Evolutionary conservation across 2,329 filamentous ascomycete species (phyloP).

Genomic region (Bertia moriformis): DNA sequence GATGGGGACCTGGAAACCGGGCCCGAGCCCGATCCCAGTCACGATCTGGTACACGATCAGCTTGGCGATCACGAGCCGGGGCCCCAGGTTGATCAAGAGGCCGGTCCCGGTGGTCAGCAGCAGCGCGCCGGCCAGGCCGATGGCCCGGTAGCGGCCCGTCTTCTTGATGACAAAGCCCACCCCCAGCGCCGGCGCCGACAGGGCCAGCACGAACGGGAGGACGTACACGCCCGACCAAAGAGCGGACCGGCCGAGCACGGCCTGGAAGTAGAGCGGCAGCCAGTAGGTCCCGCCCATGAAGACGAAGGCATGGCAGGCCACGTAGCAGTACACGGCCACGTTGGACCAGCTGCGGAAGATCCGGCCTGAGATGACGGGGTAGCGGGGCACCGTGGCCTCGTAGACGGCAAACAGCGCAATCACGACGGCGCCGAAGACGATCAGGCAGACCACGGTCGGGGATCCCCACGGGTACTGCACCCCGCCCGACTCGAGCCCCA

Average conservation of each 20-base stretch:
- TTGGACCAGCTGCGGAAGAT: constrained; percentile 28
- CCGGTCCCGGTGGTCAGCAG: constrained; percentile 33
- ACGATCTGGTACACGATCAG: constrained; percentile 26
- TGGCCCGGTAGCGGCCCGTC: constrained; percentile 30
- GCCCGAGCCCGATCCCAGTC: constrained; percentile 26
- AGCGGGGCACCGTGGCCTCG: constrained; percentile 35
- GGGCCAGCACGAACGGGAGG: constrained; percentile 28
- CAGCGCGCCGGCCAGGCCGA: constrained; percentile 25
- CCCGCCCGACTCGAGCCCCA: constrained; percentile 45
- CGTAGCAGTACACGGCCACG: not conserved
- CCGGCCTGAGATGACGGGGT: constrained; percentile 39
- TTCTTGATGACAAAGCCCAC: constrained; percentile 11
- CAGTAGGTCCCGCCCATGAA: constrained; percentile 45
- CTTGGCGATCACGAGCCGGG: constrained; percentile 18
- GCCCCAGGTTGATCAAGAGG: constrained; percentile 26
- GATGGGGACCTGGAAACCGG: constrained; percentile 30
- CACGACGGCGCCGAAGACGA: constrained; percentile 30
- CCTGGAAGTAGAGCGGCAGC: constrained; percentile 45
- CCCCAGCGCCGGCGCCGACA: constrained; percentile 14
- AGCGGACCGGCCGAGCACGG: constrained; percentile 32
- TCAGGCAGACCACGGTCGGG: constrained; percentile 30
- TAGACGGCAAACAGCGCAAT: constrained; percentile 29
- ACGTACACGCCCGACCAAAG: constrained; percentile 32
- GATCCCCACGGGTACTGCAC: constrained; percentile 32
- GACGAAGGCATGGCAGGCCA: constrained; percentile 19